Evolutionary conservation across 495 filamentous ascomycete genomes (phyloP), one percentile per base, ranked within the genome.

Genomic region (Hypoxylon fragiforme): DNA sequence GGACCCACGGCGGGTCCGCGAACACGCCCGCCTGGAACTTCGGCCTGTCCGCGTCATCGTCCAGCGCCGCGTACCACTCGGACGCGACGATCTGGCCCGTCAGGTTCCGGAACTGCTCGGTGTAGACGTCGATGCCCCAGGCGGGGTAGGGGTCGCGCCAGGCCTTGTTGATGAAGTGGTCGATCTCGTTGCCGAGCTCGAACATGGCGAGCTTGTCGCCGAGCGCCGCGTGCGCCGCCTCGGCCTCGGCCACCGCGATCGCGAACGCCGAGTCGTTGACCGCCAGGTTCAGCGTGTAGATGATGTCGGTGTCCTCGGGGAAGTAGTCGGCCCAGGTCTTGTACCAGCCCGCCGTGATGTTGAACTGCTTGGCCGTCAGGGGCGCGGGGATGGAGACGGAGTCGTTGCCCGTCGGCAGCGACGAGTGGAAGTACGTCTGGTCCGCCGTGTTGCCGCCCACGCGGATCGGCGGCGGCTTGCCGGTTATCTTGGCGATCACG

Each of bases 181-280:
- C 66, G 44, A 68, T 59, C 44, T 68, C 66, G 54, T 68, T 68
- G 37, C 66, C 66, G 16, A 68, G 66, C 50, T 68, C 66, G 35
- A 68, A 50, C 24, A 54, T 35, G 12, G 32, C 40, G 15, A 68
- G 63, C 20, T 48, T 50, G 14, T 42, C 18, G 15, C 63, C 66
- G 1, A 68, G 63, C 24, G 50, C 47, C 13, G 50, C 44, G 60
- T 62, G 50, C 36, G 44, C 63, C 3, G 63, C 63, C 14, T 36
- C 41, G 1, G 63, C 66, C 38, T 68, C 20, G 2, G 60, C 54
- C 1, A 66, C 50, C 9, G 63, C 66, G 46, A 51, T 64, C 11
- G 63, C 37, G 60, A 60, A 68, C 15, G 21, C 43, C 13, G 59
- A 63, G 15, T 41, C 37, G 57, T 64, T 66, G 26, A 50, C 66